Evolutionary conservation across 495 filamentous ascomycete species (phyloP), one percentile per base, ranked within the genome.

Genomic region (Pseudoneurospora amorphoporcata): DNA sequence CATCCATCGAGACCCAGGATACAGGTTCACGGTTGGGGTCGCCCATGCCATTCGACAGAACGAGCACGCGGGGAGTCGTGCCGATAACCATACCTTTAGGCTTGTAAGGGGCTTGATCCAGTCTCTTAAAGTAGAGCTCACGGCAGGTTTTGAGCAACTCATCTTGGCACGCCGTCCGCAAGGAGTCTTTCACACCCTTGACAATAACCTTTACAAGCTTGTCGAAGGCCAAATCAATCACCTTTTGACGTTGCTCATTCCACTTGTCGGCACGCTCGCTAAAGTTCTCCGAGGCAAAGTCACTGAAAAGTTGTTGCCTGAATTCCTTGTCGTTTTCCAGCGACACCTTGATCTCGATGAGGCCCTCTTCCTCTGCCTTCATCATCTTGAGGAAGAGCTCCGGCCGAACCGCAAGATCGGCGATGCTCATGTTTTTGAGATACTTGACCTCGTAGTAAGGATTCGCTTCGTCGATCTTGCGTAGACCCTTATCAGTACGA

Each of bases 381-480:
- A 98, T 89, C 95, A 99, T 99, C 79, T 92, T 91, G 17, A 99
- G 83, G 77, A 92, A 98, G 68, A 96, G 86, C 75, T 97, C 95
- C 10, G 95, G 95, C 19, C 90, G 89, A 29, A 86, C 87, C 8
- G 93, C 92, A 73, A 98, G 89, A 73, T 95, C 91, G 41, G 83
- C 84, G 70, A 98, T 88, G 65, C 90, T 91, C 78, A 97, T 94
- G 75, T 95, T 92, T 43, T 92, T 88, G 19, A 98, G 89, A 73
- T 99, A 99, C 77, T 99, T 99, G 83, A 99, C 94, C 79, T 97
- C 95, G 79, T 97, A 97, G 81, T 95, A 98, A 0, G 92, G 94
- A 77, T 98, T 93, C 41, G 97, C 89, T 69, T 98, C 96, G 73
- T 97, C 95, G 76, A 99, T 98, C 77, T 92, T 91, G 41, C 91